A percentile compares a stretch with the other conserved stretches of the same genome.
Evolutionary conservation across 768 basidiomycete genomes (phyloP).

Genomic region (Dendrothele bispora): DNA sequence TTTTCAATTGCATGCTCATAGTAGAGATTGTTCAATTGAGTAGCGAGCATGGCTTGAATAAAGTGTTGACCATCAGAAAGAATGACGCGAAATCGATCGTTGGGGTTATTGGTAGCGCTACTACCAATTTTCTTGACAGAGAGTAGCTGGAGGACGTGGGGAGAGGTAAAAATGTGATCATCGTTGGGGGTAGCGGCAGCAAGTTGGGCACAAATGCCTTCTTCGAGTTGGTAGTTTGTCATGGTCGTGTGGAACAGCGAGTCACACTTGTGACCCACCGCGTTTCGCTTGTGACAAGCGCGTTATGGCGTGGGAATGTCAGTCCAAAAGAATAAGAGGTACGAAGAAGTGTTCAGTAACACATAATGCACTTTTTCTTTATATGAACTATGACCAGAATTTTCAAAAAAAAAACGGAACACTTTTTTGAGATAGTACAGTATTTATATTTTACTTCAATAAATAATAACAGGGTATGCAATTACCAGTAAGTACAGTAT

Average conservation of each 20-base stretch:
- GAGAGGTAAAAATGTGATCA: constrained; percentile 37
- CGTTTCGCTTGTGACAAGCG: neutral
- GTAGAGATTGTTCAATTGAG: constrained; percentile 80
- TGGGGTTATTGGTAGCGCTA: constrained; percentile 25
- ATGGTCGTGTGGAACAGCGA: constrained; percentile 27
- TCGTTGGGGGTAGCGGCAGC: constrained; percentile 44
- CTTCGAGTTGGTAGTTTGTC: constrained; percentile 48
- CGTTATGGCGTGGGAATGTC: no score
- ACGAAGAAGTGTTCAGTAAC: no score
- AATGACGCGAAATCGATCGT: constrained; percentile 77
- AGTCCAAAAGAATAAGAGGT: neutral
- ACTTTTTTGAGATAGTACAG: no score
- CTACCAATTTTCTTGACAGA: constrained; percentile 75
- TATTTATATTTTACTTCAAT: no score
- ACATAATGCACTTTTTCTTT: no score
- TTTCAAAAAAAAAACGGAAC: no score
- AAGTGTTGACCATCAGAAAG: constrained; percentile 88
- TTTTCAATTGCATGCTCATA: constrained; percentile 61
- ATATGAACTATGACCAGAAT: no score
- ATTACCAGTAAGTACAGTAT: no score
- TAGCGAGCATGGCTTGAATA: constrained; percentile 93
- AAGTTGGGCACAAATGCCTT: constrained; percentile 56
- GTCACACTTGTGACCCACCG: constrained; percentile 1
- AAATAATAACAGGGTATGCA: no score
- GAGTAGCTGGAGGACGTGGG: constrained; percentile 73